Percentiles rank a stretch among this genome's conserved stretches.
These are phyloP conservation scores for Russula sp. DNA, from an alignment of 768 basidiomycete species.

Conservation along the genomic window DNA sequence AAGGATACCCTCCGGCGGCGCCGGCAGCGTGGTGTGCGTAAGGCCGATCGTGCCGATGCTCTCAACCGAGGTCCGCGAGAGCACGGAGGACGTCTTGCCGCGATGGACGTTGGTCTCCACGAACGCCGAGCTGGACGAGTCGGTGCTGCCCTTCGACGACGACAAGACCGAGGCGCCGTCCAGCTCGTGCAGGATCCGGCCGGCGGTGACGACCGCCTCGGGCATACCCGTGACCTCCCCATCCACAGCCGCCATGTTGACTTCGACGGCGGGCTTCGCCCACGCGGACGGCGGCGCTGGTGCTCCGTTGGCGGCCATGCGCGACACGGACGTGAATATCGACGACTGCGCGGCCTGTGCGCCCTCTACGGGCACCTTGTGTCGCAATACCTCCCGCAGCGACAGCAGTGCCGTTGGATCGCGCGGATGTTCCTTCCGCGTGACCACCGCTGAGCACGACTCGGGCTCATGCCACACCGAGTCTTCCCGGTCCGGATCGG, in stretches of 20 bases:
- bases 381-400: slow-evolving; percentile 56
- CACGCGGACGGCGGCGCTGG: slow-evolving; percentile 37
- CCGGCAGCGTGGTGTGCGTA: too few species aligned
- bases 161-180: slow-evolving; percentile 30
- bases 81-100: slow-evolving; percentile 37
- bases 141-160: slow-evolving; percentile 27
- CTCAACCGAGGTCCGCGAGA: slow-evolving; percentile 34
- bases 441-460: slow-evolving; percentile 51
- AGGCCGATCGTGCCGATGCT: slow-evolving; percentile 36
- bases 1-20: too few species aligned
- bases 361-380: slow-evolving; percentile 40
- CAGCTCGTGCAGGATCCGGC: slow-evolving; percentile 43
- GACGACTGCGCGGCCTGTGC: slow-evolving; percentile 26
- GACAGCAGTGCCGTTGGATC: slow-evolving; percentile 54
- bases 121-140: slow-evolving; percentile 27
- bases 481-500: slow-evolving; percentile 57
- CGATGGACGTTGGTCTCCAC: slow-evolving; percentile 35
- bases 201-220: slow-evolving; percentile 36
- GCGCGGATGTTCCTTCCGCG: slow-evolving; percentile 58
- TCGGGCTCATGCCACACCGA: slow-evolving; percentile 58
- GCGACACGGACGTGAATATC: slow-evolving; percentile 18
- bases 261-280: slow-evolving; percentile 52
- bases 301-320: slow-evolving; percentile 23
- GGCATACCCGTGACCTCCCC: slow-evolving; percentile 41
- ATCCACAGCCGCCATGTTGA: slow-evolving; percentile 45